Evolutionary conservation across 192 early-diverging fungal genomes (phyloP).

Genomic region (Backusella westeae): DNA sequence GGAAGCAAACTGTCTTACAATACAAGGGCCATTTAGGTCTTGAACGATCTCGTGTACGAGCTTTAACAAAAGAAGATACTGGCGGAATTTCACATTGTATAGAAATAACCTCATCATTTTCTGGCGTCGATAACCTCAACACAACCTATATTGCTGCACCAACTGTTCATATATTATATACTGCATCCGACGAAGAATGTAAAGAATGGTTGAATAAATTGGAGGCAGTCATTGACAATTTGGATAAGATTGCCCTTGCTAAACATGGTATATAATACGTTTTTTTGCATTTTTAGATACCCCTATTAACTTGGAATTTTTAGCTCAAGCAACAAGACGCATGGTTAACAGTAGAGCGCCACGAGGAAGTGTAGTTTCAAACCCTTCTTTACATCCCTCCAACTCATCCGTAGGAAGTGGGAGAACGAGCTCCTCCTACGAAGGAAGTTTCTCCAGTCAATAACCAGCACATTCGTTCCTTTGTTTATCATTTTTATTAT

Average conservation of each 20-base stretch:
- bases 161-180: slow-evolving; percentile 12
- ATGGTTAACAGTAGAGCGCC: slow-evolving; percentile 10
- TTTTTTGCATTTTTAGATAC: not conserved
- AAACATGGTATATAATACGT: slow-evolving; percentile 3
- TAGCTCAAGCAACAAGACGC: slow-evolving; percentile 13
- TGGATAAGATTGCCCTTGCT: slow-evolving; percentile 5
- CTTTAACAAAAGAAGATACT: slow-evolving; percentile 7
- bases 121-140: slow-evolving; percentile 16
- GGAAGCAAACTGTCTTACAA: slow-evolving; percentile 17
- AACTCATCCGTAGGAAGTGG: not conserved
- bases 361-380: not conserved
- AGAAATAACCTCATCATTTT: slow-evolving; percentile 17
- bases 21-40: slow-evolving; percentile 29
- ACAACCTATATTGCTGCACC: slow-evolving; percentile 19
- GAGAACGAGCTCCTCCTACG: not conserved
- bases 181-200: slow-evolving; percentile 14
- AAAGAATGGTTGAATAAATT: slow-evolving; percentile 24
- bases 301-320: not conserved
- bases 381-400: not conserved
- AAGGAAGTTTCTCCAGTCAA: slow-evolving; percentile 5
- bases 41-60: slow-evolving; percentile 13
- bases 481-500: slow-evolving; percentile 1
- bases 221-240: slow-evolving; percentile 17
- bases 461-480: not conserved
- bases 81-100: slow-evolving; percentile 16